Percentiles rank a stretch among this genome's conserved stretches.
Conservation (phyloP, 345 rosid species). For the Salix brachista region DNA sequence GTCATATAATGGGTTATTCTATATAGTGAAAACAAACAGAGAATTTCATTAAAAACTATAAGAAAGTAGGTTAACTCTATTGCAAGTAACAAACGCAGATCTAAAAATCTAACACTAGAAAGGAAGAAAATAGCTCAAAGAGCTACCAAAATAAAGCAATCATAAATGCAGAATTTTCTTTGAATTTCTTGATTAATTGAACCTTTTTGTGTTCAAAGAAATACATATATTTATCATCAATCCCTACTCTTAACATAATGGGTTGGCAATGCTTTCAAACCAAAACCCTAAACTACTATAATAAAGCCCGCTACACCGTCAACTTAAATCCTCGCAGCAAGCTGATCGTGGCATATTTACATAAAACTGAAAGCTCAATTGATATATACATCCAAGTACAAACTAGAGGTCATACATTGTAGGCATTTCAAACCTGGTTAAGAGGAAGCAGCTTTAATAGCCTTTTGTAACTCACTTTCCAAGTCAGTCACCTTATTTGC, state of each 20-base stretch:
- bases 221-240: neutral
- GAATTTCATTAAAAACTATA: neutral
- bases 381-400: constrained; percentile 6
- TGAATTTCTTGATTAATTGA: neutral
- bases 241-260: neutral
- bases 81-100: neutral
- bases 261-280: neutral
- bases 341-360: neutral
- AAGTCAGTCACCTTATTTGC: constrained; percentile 31
- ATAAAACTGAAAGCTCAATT: constrained; percentile 2
- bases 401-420: neutral
- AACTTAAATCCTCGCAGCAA: neutral
- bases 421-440: constrained; percentile 7
- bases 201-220: neutral
- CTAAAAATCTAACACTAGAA: neutral
- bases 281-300: neutral
- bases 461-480: constrained; percentile 55
- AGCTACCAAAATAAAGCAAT: neutral
- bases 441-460: constrained; percentile 50
- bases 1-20: neutral
- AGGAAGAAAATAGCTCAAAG: neutral
- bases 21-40: neutral
- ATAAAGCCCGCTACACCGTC: neutral
- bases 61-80: neutral
- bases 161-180: neutral